A percentile compares a stretch with the other conserved stretches of the same genome.
Conservation (phyloP, 495 filamentous ascomycete species). For the Talaromyces proteolyticus region DNA sequence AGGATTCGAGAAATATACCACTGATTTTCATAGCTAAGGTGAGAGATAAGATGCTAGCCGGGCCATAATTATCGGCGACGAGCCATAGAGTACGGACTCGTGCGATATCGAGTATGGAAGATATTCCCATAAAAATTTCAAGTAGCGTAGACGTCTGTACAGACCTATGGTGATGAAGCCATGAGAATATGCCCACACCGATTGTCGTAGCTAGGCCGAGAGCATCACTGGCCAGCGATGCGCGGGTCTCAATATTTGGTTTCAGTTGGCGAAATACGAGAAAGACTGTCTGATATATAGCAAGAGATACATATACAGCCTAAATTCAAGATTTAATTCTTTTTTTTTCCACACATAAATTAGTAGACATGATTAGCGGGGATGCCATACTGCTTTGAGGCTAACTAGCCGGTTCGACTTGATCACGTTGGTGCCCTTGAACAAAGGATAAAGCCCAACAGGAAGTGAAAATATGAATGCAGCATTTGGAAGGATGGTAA, state of each 20-base stretch:
- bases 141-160: conserved; percentile 53
- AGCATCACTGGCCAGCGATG: background rate
- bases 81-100: conserved; percentile 54
- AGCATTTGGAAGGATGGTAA: conserved; percentile 17
- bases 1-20: no score
- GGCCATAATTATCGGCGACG: conserved; percentile 23
- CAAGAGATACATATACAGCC: background rate
- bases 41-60: no score
- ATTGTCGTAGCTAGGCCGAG: background rate
- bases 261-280: background rate
- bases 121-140: conserved; percentile 52
- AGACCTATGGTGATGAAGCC: conserved; percentile 48
- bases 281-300: background rate
- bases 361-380: background rate
- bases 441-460: background rate
- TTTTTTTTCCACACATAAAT: no score
- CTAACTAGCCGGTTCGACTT: background rate
- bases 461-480: conserved; percentile 7
- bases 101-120: conserved; percentile 49
- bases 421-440: background rate
- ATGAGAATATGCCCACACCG: conserved; percentile 30
- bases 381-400: background rate
- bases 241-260: background rate
- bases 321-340: no score
- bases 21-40: no score